phyloP scores from a whole-genome alignment of 2,329 filamentous ascomycete species.

The Domatiomyces globalis region DNA sequence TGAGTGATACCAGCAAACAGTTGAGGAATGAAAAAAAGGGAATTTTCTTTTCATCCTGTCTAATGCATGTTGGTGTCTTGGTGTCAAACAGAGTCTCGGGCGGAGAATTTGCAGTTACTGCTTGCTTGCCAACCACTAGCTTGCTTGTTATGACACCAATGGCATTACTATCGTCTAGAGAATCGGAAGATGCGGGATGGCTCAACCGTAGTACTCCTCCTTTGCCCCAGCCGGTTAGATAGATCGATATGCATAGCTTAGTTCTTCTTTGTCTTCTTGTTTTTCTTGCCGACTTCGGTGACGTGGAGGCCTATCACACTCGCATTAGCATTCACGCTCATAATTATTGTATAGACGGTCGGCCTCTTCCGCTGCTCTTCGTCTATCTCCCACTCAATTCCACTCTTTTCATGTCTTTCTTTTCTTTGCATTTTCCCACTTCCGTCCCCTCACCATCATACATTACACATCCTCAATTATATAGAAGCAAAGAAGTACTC shows the following conservation, averaged over 20 bases:
- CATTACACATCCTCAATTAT: neutral
- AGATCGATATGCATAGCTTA: constrained; percentile 2
- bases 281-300: constrained; percentile 18
- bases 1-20: neutral
- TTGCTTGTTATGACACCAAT: neutral
- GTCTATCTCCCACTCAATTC: constrained; percentile 1
- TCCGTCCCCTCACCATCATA: neutral
- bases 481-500: constrained; percentile 33
- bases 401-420: too few relatives aligned
- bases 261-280: constrained; percentile 19
- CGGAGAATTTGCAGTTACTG: neutral
- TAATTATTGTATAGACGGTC: neutral
- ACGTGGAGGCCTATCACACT: constrained; percentile 14
- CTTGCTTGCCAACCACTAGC: neutral
- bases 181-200: neutral
- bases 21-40: neutral
- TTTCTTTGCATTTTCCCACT: neutral
- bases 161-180: neutral
- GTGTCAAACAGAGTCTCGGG: neutral
- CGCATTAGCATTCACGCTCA: constrained; percentile 4
- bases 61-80: neutral
- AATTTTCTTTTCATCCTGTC: neutral
- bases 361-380: neutral
- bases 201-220: neutral
- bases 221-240: neutral